A percentile compares a stretch with the other conserved stretches of the same genome.
phyloP scores from a whole-genome alignment of 176 grass and related monocot genomes.

The Melocanna baccifera region DNA sequence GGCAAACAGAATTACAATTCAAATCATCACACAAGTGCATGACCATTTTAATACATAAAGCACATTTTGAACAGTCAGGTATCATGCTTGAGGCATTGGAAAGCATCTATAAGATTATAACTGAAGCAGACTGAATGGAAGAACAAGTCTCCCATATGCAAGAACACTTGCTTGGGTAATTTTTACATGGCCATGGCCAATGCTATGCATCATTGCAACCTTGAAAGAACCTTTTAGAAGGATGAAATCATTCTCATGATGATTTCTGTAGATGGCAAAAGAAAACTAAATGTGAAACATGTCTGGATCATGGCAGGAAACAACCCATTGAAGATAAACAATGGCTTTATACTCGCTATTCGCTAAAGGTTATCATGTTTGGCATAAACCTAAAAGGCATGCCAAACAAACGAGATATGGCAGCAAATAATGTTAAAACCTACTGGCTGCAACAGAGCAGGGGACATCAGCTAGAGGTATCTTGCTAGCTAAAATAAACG shows the following conservation, averaged over 20 bases:
- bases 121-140: background rate
- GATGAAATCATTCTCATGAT: background rate
- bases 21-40: background rate
- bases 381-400: background rate
- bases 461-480: background rate
- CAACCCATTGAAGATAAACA: background rate
- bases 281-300: background rate
- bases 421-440: background rate
- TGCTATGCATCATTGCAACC: background rate
- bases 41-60: background rate
- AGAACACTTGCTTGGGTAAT: background rate
- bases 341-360: background rate
- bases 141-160: background rate
- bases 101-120: background rate
- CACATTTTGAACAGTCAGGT: background rate
- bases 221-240: background rate
- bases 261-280: background rate
- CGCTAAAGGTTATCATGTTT: background rate
- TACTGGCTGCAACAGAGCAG: background rate
- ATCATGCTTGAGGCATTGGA: background rate
- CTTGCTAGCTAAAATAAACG: background rate
- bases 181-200: background rate
- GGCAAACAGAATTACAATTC: conserved; percentile 2
- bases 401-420: background rate
- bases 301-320: background rate